Percentiles rank a stretch among this genome's conserved stretches.
Conservation (phyloP, 805 yeast species). For the Zygotorulaspora danielsina region DNA sequence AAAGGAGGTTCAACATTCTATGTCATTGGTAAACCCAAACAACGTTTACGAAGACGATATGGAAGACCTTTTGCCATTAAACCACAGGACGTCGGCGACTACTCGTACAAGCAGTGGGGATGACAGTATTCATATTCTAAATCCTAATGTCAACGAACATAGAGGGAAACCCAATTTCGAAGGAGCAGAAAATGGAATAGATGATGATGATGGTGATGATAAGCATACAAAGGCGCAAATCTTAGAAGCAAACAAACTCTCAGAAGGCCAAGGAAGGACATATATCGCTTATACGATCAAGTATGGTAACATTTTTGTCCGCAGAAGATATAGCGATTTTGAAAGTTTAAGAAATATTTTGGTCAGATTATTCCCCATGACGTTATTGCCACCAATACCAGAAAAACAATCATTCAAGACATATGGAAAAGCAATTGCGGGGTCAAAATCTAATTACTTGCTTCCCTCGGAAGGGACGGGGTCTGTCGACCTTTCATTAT, state of each 20-base stretch:
- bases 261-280: slow-evolving; percentile 34
- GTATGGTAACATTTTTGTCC: slow-evolving; percentile 48
- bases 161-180: no score
- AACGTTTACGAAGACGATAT: slow-evolving; percentile 31
- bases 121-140: slow-evolving; percentile 23
- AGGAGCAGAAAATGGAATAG: slow-evolving; percentile 1
- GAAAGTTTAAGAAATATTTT: slow-evolving; percentile 72
- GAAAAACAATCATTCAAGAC: slow-evolving; percentile 53
- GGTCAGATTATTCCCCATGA: slow-evolving; percentile 70
- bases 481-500: slow-evolving; percentile 30
- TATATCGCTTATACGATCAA: slow-evolving; percentile 72
- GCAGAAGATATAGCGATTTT: slow-evolving; percentile 88
- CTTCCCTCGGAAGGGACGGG: slow-evolving; percentile 32
- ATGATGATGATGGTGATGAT: slow-evolving; percentile 16
- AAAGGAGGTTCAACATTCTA: neutral
- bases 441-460: slow-evolving; percentile 27
- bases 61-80: slow-evolving; percentile 17
- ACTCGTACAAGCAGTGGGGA: slow-evolving; percentile 18
- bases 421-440: slow-evolving; percentile 32
- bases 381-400: slow-evolving; percentile 91
- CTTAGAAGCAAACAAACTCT: slow-evolving; percentile 30
- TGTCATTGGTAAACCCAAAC: slow-evolving; percentile 16
- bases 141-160: slow-evolving; percentile 2
- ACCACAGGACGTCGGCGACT: slow-evolving; percentile 6
- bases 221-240: slow-evolving; percentile 19